A percentile compares a stretch with the other conserved stretches of the same genome.
These are phyloP conservation scores for Colletotrichum theobromicola DNA, from an alignment of 2,329 filamentous ascomycete genomes.

Conservation along the genomic window DNA sequence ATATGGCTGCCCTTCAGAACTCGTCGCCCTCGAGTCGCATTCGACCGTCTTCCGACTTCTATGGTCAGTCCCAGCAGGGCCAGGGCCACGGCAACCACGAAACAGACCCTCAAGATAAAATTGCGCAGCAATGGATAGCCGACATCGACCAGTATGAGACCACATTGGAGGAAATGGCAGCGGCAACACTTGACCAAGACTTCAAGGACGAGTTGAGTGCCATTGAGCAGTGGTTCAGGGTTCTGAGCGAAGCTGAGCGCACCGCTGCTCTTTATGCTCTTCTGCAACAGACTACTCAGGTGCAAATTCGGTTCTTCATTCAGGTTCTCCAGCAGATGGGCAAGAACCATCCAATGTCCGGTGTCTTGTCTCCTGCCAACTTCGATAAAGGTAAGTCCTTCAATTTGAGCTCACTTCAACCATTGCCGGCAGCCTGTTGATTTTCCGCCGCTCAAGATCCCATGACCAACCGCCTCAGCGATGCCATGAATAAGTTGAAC, in stretches of 20 bases:
- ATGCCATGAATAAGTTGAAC: constrained; percentile 95
- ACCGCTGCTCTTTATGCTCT: constrained; percentile 95
- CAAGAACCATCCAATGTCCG: constrained; percentile 96
- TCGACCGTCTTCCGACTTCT: constrained; percentile 94
- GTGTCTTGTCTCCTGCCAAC: constrained; percentile 90
- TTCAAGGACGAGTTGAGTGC: constrained; percentile 99
- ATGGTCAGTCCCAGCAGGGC: constrained; percentile 75
- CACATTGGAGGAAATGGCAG: constrained; percentile 98
- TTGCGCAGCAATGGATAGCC: constrained; percentile 97
- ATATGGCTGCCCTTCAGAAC: constrained; percentile 83
- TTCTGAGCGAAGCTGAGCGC: constrained; percentile 93
- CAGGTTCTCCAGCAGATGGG: constrained; percentile 99
- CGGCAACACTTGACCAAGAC: constrained; percentile 97
- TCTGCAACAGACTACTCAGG: constrained; percentile 97
- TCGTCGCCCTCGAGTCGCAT: constrained; percentile 78
- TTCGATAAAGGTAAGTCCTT: constrained; percentile 84
- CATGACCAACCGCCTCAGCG: constrained; percentile 94
- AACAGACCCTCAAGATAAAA: constrained; percentile 84
- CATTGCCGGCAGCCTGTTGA: constrained; percentile 25
- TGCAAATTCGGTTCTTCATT: constrained; percentile 99
- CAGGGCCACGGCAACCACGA: constrained; percentile 73
- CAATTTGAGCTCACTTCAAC: neutral
- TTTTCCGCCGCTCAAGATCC: constrained; percentile 69
- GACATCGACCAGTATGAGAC: constrained; percentile 99
- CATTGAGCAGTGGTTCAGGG: constrained; percentile 99